Evolutionary conservation across 2,329 filamentous ascomycete genomes (phyloP).

Genomic region (Paecilomyces dactylethromorphus): DNA sequence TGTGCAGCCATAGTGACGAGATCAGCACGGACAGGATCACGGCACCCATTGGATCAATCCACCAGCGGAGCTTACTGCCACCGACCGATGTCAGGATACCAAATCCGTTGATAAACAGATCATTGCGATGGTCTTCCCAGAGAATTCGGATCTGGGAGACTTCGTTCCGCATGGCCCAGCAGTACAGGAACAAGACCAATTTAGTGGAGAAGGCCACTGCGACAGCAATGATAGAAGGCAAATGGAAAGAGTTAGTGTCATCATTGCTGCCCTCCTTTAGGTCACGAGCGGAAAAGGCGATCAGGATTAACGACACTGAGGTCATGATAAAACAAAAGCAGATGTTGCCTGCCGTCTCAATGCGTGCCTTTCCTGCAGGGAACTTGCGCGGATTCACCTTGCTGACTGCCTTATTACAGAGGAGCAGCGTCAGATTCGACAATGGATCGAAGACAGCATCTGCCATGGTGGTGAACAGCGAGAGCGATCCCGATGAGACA

Average conservation of each 20-base stretch:
- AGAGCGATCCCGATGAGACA: conserved; percentile 78
- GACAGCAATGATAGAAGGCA: conserved; percentile 81
- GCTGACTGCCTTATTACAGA: conserved; percentile 81
- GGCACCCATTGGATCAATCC: conserved; percentile 90
- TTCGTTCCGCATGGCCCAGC: conserved; percentile 81
- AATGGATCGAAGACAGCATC: conserved; percentile 91
- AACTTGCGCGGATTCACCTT: conserved; percentile 80
- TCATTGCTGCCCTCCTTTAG: conserved; percentile 47
- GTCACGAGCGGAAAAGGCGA: conserved; percentile 75
- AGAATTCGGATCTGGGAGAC: conserved; percentile 89
- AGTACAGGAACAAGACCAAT: conserved; percentile 77
- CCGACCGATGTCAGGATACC: conserved; percentile 88
- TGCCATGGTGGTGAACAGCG: conserved; percentile 95
- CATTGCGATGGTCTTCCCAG: conserved; percentile 96
- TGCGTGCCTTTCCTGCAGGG: conserved; percentile 84
- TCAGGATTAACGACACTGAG: conserved; percentile 82
- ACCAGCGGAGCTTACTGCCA: conserved; percentile 83
- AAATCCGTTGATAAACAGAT: conserved; percentile 92
- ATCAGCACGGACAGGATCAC: conserved; percentile 76
- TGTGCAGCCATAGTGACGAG: conserved; percentile 71
- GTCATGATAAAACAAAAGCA: conserved; percentile 96
- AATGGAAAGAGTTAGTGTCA: conserved; percentile 61
- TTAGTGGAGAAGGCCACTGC: conserved; percentile 80
- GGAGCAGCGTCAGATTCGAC: conserved; percentile 79
- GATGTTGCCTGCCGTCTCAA: conserved; percentile 94